These are phyloP conservation scores for Phytophthora crassamura DNA, from an alignment of 352 stramenopile genomes.

Conservation along the genomic window DNA sequence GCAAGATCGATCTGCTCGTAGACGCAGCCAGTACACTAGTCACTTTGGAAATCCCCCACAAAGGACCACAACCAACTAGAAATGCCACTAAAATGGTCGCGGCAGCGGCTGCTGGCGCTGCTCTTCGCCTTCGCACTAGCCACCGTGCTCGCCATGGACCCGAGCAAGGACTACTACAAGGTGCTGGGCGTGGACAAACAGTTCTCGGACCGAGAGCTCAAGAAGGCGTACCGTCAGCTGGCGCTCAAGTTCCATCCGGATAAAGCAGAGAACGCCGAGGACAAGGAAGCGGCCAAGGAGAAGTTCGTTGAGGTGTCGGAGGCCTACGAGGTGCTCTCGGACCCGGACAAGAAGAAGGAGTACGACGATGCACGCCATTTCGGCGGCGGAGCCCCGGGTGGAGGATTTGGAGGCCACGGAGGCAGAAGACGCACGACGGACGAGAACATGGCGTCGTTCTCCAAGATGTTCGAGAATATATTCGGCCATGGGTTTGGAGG, in stretches of 20 bases:
- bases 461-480: slow-evolving; percentile 91
- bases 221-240: slow-evolving; percentile 89
- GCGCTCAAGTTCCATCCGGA: slow-evolving; percentile 92
- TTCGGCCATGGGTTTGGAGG: slow-evolving; percentile 74
- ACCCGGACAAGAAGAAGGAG: slow-evolving; percentile 87
- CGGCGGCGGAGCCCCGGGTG: slow-evolving; percentile 23
- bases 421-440: slow-evolving; percentile 46
- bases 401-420: slow-evolving; percentile 36
- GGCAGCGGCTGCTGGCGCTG: slow-evolving; percentile 35
- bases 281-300: slow-evolving; percentile 87
- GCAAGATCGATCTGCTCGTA: not conserved
- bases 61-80: no score
- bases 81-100: slow-evolving; percentile 15
- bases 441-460: slow-evolving; percentile 75
- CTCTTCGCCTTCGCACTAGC: slow-evolving; percentile 25
- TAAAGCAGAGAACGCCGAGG: slow-evolving; percentile 81
- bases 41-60: not conserved
- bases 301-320: slow-evolving; percentile 94
- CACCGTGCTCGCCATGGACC: slow-evolving; percentile 51
- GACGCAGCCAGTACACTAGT: not conserved
- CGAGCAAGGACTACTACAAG: slow-evolving; percentile 86
- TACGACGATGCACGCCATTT: slow-evolving; percentile 88
- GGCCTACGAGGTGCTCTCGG: slow-evolving; percentile 93
- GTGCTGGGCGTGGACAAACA: slow-evolving; percentile 74
- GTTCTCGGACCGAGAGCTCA: slow-evolving; percentile 82